Percentiles rank a stretch among this genome's conserved stretches.
These are phyloP conservation scores for Backusella westeae DNA, from an alignment of 192 early-diverging fungal species.

Conservation along the genomic window DNA sequence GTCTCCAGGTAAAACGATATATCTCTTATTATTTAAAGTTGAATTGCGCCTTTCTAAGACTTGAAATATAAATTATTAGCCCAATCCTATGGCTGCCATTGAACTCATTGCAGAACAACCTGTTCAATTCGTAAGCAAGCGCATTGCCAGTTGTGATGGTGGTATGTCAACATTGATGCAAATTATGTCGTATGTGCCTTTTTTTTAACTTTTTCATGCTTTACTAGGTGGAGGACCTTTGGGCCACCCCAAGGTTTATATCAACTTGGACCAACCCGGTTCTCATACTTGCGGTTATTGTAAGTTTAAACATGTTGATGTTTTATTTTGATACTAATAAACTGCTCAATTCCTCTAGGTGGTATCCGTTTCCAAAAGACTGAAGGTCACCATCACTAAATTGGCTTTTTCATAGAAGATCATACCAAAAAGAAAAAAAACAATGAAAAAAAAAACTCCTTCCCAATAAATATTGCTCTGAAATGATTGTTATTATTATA, in stretches of 20 bases:
- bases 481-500: neutral
- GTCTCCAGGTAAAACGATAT: slow-evolving; percentile 60
- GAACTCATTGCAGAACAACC: slow-evolving; percentile 91
- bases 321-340: neutral
- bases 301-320: slow-evolving; percentile 35
- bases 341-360: slow-evolving; percentile 7
- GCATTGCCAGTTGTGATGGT: slow-evolving; percentile 83
- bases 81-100: slow-evolving; percentile 86
- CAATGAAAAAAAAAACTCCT: neutral
- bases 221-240: slow-evolving; percentile 75
- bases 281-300: slow-evolving; percentile 79
- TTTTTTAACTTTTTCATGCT: slow-evolving; percentile 5
- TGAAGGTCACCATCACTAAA: slow-evolving; percentile 21
- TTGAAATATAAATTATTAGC: slow-evolving; percentile 42
- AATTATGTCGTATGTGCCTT: neutral
- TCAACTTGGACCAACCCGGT: slow-evolving; percentile 78
- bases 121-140: slow-evolving; percentile 70
- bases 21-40: neutral
- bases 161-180: slow-evolving; percentile 43
- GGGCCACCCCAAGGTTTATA: slow-evolving; percentile 93
- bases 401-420: neutral
- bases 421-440: neutral
- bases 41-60: neutral
- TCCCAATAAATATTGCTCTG: neutral
- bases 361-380: slow-evolving; percentile 27